phyloP scores from a whole-genome alignment of 441 rosid genomes.

The Flueggea neowawraea region DNA sequence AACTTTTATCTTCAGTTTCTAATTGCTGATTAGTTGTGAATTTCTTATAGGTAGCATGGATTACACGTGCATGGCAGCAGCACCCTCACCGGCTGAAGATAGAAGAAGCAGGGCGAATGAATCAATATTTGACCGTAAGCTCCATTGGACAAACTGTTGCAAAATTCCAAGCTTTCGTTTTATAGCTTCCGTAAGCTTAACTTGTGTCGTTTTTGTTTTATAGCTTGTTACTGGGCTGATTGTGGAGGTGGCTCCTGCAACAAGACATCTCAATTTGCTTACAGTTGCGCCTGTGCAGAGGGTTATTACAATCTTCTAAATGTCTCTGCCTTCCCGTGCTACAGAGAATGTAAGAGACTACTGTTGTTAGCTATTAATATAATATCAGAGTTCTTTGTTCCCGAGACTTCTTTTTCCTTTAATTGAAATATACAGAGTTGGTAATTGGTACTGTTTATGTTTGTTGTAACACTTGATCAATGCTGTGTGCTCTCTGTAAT shows the following conservation, averaged over 20 bases:
- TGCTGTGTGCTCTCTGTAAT: no score
- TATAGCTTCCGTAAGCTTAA: conserved; percentile 5
- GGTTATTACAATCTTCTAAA: conserved; percentile 70
- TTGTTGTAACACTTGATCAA: no score
- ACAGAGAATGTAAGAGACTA: conserved; percentile 7
- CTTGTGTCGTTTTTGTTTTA: neutral
- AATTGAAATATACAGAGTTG: no score
- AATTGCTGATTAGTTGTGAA: neutral
- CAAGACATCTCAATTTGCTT: conserved; percentile 35
- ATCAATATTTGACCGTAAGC: conserved; percentile 56
- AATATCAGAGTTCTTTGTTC: neutral
- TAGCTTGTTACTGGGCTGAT: conserved; percentile 65
- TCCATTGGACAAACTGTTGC: neutral
- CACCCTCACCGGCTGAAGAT: conserved; percentile 40
- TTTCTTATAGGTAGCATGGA: conserved; percentile 46
- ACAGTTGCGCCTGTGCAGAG: conserved; percentile 48
- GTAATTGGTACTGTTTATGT: no score
- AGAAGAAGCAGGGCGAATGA: conserved; percentile 27
- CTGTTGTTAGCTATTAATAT: neutral
- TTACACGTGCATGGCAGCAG: conserved; percentile 35
- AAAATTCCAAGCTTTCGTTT: neutral
- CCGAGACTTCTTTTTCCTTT: no score
- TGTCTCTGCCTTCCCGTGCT: conserved; percentile 35
- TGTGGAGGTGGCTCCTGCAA: conserved; percentile 80
- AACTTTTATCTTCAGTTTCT: no score